Percentiles rank a stretch among this genome's conserved stretches.
Conservation (phyloP, 1,139 yeast species). For the Blastobotrys arbuscula region DNA sequence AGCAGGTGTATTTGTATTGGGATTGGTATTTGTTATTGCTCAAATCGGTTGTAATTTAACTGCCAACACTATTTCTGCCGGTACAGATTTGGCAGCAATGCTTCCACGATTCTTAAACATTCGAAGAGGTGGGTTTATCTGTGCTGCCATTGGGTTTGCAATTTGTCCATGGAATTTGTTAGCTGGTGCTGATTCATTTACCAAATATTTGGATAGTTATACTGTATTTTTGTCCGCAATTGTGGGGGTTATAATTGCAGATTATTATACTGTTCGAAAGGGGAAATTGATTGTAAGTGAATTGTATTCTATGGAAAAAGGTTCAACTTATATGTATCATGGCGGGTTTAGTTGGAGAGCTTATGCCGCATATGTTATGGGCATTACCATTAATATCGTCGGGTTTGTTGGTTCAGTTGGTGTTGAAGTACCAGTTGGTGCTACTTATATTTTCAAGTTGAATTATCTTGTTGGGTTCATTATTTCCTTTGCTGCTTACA, state of each 20-base stretch:
- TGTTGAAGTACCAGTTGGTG: slow-evolving; percentile 69
- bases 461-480: slow-evolving; percentile 73
- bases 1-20: slow-evolving; percentile 81
- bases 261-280: slow-evolving; percentile 65
- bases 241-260: slow-evolving; percentile 76
- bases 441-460: slow-evolving; percentile 62
- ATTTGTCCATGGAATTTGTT: slow-evolving; percentile 88
- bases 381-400: slow-evolving; percentile 70
- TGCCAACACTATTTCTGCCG: slow-evolving; percentile 84
- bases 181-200: slow-evolving; percentile 67
- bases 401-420: slow-evolving; percentile 85
- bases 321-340: slow-evolving; percentile 53
- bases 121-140: slow-evolving; percentile 74
- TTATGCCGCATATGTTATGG: slow-evolving; percentile 32
- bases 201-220: slow-evolving; percentile 80
- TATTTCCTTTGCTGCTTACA: slow-evolving; percentile 49
- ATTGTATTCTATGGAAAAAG: slow-evolving; percentile 46
- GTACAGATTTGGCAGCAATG: slow-evolving; percentile 84
- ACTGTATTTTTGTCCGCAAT: slow-evolving; percentile 81
- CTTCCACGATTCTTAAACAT: slow-evolving; percentile 75
- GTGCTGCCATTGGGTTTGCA: slow-evolving; percentile 71
- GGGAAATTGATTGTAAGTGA: slow-evolving; percentile 64
- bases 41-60: slow-evolving; percentile 90
- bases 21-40: slow-evolving; percentile 73
- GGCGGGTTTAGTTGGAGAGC: slow-evolving; percentile 74